Evolutionary conservation across 2,329 filamentous ascomycete genomes (phyloP), one percentile per base, ranked within the genome.

Genomic region (Epicoccum sorghinum): DNA sequence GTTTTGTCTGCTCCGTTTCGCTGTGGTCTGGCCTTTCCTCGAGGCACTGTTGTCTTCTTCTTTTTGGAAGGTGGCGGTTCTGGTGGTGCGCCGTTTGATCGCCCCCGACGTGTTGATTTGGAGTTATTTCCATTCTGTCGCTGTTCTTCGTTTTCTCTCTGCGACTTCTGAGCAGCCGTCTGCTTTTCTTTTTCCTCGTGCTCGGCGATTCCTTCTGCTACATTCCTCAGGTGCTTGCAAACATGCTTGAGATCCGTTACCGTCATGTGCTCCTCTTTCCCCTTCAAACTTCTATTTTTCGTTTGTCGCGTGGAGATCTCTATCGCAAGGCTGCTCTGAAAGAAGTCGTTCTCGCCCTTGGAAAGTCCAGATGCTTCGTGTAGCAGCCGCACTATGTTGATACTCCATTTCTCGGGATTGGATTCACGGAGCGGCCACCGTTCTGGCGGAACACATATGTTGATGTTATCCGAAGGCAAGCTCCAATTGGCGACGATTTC

Each of bases 401-500:
- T 18, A 18, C 27, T 37, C 52, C 52, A 55, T 36, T 44, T 33
- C 14, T 32, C 24, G 3, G 47, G 22, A 12, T 55, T 47, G 1
- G 42, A 12, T 27, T 51, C 47, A 7, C 47, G 32, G 3, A 9
- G 12, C 2, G 52, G 52, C 52, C 52, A 55, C 4, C 2, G 33
- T 5, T 47, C 22, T 4, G 47, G 6, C 25, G 32, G 3, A 6
- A 55, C 27, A 5, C 47, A 51, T 0, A 47, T 39, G 4, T 40
- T 55, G 22, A 55, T 47, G 9, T 55, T 36, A 0, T 18, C 4
- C 4, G 9, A 30, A 1, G 45, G 29, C 18, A 55, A 12, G 1
- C 39, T 22, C 52, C 52, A 55, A 12, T 55, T 55, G 7, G 5
- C 13, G 38, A 40, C 30, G 8, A 55, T 55, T 9, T 18, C 27